phyloP scores from a whole-genome alignment of 2,329 filamentous ascomycete genomes.

The Sporothrix variecibatus region DNA sequence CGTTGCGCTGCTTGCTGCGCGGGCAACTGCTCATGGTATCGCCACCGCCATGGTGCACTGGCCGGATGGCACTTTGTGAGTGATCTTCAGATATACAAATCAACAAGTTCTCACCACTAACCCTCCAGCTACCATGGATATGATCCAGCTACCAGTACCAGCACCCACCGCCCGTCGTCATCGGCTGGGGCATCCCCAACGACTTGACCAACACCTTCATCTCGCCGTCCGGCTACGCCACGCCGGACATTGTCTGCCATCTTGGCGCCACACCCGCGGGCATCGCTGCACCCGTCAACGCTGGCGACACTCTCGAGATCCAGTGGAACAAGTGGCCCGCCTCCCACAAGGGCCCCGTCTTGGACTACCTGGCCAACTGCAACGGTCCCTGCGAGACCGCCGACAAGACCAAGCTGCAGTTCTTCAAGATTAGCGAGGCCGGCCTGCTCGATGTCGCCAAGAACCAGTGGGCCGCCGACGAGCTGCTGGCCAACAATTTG shows the following conservation, averaged over 20 bases:
- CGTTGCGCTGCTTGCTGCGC: conserved; percentile 28
- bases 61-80: conserved; percentile 36
- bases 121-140: conserved; percentile 36
- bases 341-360: conserved; percentile 39
- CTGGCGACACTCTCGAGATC: conserved; percentile 35
- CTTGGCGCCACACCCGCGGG: conserved; percentile 35
- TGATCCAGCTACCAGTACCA: conserved; percentile 37
- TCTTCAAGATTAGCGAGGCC: conserved; percentile 40
- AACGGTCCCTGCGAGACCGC: conserved; percentile 38
- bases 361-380: conserved; percentile 42
- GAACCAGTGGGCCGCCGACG: conserved; percentile 41
- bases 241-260: conserved; percentile 37
- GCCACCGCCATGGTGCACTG: conserved; percentile 36
- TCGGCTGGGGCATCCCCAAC: conserved; percentile 38
- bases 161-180: conserved; percentile 34
- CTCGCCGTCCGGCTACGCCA: conserved; percentile 32
- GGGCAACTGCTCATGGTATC: conserved; percentile 34
- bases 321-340: conserved; percentile 37
- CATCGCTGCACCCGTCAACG: conserved; percentile 35
- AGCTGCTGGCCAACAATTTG: conserved; percentile 53
- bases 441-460: conserved; percentile 37
- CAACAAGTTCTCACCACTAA: not conserved
- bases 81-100: not conserved
- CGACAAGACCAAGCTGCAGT: conserved; percentile 37
- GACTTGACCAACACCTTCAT: conserved; percentile 39